Base-by-base conservation (phyloP, 495 filamentous ascomycete genomes). In the Penicillium arizonense region DNA sequence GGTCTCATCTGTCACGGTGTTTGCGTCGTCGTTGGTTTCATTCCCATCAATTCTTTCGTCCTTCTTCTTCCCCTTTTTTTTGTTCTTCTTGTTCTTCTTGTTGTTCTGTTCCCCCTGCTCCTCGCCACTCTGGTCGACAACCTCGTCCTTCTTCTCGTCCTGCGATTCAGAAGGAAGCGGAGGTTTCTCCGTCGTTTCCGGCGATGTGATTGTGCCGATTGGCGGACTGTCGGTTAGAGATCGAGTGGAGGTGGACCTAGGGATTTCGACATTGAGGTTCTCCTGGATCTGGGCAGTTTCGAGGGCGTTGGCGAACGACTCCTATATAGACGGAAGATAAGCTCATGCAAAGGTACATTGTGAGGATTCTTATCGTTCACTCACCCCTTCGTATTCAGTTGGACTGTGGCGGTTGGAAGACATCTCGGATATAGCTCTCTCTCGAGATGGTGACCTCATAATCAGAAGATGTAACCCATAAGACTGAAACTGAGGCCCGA, bases 291-390 rank as follows among this genome's bases (percentile, higher is more conserved):
- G 50, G 58, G 71, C 53, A 28, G 62, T 76, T 69, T 90, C 88
- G 57, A 82, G 73, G 51, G 87, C 87, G 73, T 93, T 87, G 64
- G 90, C 87, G 50, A 90, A 91, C 18, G 83, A 83, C 52, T 91
- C 88, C 87, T 90, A 68, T 9, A 30, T 10, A 34, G 12, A 16
- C 12, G 23, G 11, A 0, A 8, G n/a, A 36, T 59, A 28, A 65
- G 59, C 56, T 52, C 42, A 7, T 35, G n/a, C 21, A 20, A 24
- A 50, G 13, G 23, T 12, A 20, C 13, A 4, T 12, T 24, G 2
- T 26, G 23, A 18, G n/a, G 16, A 18, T 34, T 0, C 18, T 40
- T 2, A 23, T n/a, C 10, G 5, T 21, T 35, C 30, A 64, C 76
- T 64, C 65, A 80, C 78, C 70, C 71, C 75, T 72, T 77, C 76